Evolutionary conservation across 2,329 filamentous ascomycete species (phyloP), one percentile per base, ranked within the genome.

Genomic region (Alternaria angustiovoidea): DNA sequence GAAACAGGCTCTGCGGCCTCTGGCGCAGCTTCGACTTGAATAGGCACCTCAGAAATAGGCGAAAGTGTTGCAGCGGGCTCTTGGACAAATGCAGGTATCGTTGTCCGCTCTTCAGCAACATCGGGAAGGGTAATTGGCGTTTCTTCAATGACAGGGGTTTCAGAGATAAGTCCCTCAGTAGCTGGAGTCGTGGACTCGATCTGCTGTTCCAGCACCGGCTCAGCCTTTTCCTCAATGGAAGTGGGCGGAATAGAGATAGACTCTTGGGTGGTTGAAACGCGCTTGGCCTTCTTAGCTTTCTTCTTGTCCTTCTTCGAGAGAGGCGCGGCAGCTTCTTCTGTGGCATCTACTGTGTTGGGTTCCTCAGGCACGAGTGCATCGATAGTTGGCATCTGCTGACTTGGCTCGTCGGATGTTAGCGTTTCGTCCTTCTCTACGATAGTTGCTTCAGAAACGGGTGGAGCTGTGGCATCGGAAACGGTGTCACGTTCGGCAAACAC

Each of bases 251-350:
- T 46, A 5, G 59, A 63, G 16, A 51, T 39, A 2, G 42, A 5
- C 3, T 62, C 62, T 1, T 62, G 57, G 7, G 61, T 49, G 24
- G 66, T 47, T 20, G 64, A 65, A 24, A 57, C 62, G 18, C 59
- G 63, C 36, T 71, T 71, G 14, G 22, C 54, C 38, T 71, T 71
- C 60, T 66, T 69, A 1, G 56, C 61, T 46, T 71, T 68, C 51
- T 66, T 69, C 32, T 67, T 68, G 20, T 62, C 62, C 26, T 66
- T 70, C 51, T 67, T 67, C 32, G 63, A 63, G 6, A 66, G 20
- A 20, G 58, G 49, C 12, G 55, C 51, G 11, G 26, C 22, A 7
- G 55, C 44, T 38, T 64, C 61, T 20, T 51, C 43, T n/a, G 46
- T 2, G 26, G 41, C 7, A 20, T 32, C 46, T 9, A 12, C 20